Conservation (phyloP, 2,329 filamentous ascomycete species). For the Thielaviopsis populi region DNA sequence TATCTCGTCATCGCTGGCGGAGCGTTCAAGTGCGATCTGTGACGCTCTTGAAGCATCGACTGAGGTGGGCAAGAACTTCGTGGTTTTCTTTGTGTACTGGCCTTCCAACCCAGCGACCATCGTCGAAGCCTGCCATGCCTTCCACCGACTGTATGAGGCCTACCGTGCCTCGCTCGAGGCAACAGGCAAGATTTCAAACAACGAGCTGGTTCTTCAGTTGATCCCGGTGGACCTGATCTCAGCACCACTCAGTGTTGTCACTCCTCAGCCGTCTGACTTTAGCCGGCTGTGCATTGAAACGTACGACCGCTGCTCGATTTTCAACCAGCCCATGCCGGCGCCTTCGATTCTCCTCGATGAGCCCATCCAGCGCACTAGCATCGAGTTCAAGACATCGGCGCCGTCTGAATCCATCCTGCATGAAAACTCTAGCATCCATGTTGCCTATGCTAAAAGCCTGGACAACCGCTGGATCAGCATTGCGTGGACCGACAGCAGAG, state of each 20-base stretch:
- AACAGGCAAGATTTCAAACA: neutral
- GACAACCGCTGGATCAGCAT: conserved; percentile 66
- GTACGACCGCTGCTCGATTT: conserved; percentile 54
- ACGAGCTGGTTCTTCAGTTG: conserved; percentile 43
- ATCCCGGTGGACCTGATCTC: conserved; percentile 54
- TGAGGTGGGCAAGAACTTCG: conserved; percentile 43
- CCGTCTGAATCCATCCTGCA: conserved; percentile 59
- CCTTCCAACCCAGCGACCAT: conserved; percentile 46
- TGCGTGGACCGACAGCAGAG: conserved; percentile 67
- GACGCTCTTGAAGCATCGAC: conserved; percentile 28
- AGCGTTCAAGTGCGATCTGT: conserved; percentile 26
- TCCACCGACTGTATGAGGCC: conserved; percentile 54
- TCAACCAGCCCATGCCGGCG: conserved; percentile 41
- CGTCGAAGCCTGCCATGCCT: conserved; percentile 57
- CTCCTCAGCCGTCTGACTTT: conserved; percentile 46
- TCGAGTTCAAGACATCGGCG: conserved; percentile 59
- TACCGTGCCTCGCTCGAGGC: conserved; percentile 21
- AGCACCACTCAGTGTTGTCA: conserved; percentile 44
- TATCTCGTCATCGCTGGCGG: conserved; percentile 27
- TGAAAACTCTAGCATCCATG: conserved; percentile 66
- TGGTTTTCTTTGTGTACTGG: conserved; percentile 63
- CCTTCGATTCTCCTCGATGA: conserved; percentile 61
- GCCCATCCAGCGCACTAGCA: conserved; percentile 47
- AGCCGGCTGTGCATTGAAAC: conserved; percentile 54
- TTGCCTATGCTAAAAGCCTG: conserved; percentile 61